Base-by-base conservation (phyloP, 169 alveolate genomes). In the Plasmodium chabaudi region DNA sequence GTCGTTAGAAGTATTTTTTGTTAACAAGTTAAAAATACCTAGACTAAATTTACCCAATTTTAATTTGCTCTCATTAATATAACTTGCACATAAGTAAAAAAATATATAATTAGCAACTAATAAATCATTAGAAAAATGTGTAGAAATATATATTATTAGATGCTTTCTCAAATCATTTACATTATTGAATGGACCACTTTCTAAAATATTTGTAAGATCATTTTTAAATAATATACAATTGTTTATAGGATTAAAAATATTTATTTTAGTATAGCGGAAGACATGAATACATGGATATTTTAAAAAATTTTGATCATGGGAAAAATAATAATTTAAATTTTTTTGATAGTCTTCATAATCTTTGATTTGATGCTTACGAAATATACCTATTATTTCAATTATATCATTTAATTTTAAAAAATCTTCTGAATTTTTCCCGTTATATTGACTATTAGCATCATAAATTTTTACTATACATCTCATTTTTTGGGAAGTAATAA, bases 401-500 rank as follows among this genome's bases (percentile, higher is more conserved):
- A 82, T 42, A 27, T 82, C 90, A 67, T 82, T 82, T 61, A 82
- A 60, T 55, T 82, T 82, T 82, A 82, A 46, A 47, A 82, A 82
- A 27, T 65, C 67, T 1, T 82, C 42, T 12, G 25, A 82, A 59
- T 82, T 82, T 42, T 53, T 65, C 5, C 90, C 90, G 63, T 82
- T 82, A 47, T 82, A 82, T 56, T 82, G 90, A 47, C 90, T 82
- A 55, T 82, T 57, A 42, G 67, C 84, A 70, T 82, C 90, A 42
- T 82, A 82, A 67, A 82, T 82, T 82, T 82, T 82, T 55, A 82
- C 21, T 42, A 82, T 68, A 15, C 90, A 82, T 25, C 82, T 67
- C 23, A 67, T 34, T 67, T 82, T 51, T 51, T 51, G 3, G n/a
- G 59, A 51, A 7, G 23, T 51, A 51, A 13, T 12, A 51, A 13